Conservation (phyloP, 495 filamentous ascomycete species). For the Venustampulla echinocandica region DNA sequence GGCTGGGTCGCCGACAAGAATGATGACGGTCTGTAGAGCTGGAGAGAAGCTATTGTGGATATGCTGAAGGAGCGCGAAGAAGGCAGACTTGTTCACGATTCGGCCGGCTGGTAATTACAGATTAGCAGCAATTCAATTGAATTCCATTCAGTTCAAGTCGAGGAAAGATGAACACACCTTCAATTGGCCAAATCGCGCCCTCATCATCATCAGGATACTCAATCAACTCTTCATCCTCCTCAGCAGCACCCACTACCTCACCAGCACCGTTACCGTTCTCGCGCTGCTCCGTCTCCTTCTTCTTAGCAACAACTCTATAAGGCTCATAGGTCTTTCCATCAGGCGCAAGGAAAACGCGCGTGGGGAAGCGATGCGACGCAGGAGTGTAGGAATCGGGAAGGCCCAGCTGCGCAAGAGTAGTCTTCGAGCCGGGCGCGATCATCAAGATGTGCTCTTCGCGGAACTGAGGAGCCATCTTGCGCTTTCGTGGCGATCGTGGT, state of each 20-base stretch:
- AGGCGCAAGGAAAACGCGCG: slow-evolving; percentile 80
- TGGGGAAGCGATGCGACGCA: slow-evolving; percentile 68
- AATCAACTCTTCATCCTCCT: slow-evolving; percentile 52
- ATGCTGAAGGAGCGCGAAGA: slow-evolving; percentile 82
- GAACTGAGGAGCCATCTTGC: slow-evolving; percentile 31
- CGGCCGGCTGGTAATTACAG: slow-evolving; percentile 48
- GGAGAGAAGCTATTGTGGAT: slow-evolving; percentile 80
- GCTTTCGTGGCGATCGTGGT: too few species aligned
- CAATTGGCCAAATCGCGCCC: slow-evolving; percentile 81
- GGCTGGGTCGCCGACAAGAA: slow-evolving; percentile 75
- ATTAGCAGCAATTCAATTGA: background rate
- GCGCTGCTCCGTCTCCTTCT: slow-evolving; percentile 47
- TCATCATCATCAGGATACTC: slow-evolving; percentile 83
- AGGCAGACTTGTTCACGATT: slow-evolving; percentile 80
- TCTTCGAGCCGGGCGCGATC: slow-evolving; percentile 90
- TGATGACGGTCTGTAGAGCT: slow-evolving; percentile 86
- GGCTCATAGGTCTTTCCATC: slow-evolving; percentile 73
- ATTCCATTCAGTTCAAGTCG: background rate
- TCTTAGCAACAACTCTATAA: slow-evolving; percentile 64
- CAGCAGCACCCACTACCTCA: slow-evolving; percentile 40
- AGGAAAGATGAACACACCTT: slow-evolving; percentile 28
- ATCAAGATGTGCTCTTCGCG: slow-evolving; percentile 45
- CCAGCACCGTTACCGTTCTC: slow-evolving; percentile 28
- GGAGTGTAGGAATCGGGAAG: slow-evolving; percentile 87
- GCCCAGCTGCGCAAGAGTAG: slow-evolving; percentile 87